Percentiles rank a stretch among this genome's conserved stretches.
phyloP scores from a whole-genome alignment of 345 rosid genomes.

The Gossypium sturtianum region DNA sequence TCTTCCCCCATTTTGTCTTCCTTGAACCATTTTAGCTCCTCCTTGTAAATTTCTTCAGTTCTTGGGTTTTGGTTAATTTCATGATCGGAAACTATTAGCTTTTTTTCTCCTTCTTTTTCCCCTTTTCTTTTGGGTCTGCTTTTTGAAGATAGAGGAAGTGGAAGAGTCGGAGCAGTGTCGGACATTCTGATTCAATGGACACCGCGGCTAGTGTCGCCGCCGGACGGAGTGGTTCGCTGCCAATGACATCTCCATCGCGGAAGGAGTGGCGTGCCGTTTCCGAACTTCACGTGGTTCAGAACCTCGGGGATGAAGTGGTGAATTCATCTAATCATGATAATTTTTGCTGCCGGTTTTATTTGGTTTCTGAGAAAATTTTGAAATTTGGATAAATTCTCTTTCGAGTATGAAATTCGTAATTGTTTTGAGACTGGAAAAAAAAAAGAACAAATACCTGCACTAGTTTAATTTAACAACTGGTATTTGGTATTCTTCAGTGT shows the following conservation, averaged over 20 bases:
- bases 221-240: conserved; percentile 63
- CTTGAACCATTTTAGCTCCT: conserved; percentile 1
- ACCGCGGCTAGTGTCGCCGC: conserved; percentile 56
- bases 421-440: too few relatives aligned
- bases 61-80: conserved; percentile 22
- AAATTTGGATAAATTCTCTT: background rate
- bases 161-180: conserved; percentile 19
- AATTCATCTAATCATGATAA: background rate
- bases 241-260: conserved; percentile 44
- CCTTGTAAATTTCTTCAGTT: conserved; percentile 8
- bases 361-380: background rate
- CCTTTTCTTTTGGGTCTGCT: background rate
- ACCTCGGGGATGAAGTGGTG: conserved; percentile 50
- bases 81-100: conserved; percentile 26
- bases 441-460: background rate
- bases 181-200: conserved; percentile 50
- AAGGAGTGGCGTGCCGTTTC: conserved; percentile 97
- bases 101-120: background rate
- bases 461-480: background rate
- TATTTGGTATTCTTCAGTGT: background rate
- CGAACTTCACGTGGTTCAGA: conserved; percentile 60
- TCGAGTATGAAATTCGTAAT: conserved; percentile 1
- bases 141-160: conserved; percentile 14
- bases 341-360: background rate
- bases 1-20: background rate